Evolutionary conservation across 2,329 filamentous ascomycete genomes (phyloP).

Genomic region (Hymenoscyphus linearis): DNA sequence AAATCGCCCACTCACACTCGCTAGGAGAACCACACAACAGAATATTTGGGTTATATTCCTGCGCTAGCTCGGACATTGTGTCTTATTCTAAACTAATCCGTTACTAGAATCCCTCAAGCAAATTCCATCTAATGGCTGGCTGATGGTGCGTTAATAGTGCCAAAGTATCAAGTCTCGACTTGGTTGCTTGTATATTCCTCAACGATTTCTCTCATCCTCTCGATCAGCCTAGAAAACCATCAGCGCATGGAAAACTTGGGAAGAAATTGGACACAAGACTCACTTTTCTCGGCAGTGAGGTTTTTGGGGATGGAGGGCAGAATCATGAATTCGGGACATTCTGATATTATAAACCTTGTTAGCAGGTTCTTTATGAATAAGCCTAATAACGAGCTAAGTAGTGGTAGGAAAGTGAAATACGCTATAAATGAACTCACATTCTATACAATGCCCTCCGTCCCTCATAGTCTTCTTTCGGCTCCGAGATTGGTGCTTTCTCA

Average conservation of each 20-base stretch:
- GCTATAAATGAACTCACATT: conserved; percentile 1
- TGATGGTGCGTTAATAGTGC: not conserved
- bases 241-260: not conserved
- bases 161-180: not conserved
- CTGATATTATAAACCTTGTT: not conserved
- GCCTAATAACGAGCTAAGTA: not conserved
- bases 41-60: too few species aligned
- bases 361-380: not conserved
- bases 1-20: too few species aligned
- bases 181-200: not conserved
- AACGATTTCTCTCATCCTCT: not conserved
- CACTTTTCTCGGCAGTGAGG: not conserved
- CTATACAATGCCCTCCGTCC: conserved; percentile 10
- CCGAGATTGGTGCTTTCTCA: not conserved
- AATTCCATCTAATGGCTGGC: too few species aligned
- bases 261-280: not conserved
- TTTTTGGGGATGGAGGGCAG: not conserved
- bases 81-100: too few species aligned
- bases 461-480: conserved; percentile 7
- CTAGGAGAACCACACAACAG: too few species aligned
- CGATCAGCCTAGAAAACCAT: not conserved
- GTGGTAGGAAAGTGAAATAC: not conserved
- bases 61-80: too few species aligned
- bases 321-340: not conserved
- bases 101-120: too few species aligned